Base-by-base conservation (phyloP, 208 protist species). In the Chromosphaera perkinsii region DNA sequence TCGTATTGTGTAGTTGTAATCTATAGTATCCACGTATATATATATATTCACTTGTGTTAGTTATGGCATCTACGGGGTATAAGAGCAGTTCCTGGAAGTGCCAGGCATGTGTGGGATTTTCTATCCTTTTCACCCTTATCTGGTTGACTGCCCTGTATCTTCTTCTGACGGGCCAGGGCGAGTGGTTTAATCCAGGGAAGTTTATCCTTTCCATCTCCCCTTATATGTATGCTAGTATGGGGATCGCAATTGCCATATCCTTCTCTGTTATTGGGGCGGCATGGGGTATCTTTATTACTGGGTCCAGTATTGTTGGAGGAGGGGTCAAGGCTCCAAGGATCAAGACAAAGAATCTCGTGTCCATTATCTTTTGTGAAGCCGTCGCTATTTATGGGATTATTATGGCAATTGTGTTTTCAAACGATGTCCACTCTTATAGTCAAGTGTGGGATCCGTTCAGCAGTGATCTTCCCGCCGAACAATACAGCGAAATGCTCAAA, bases 381-480 rank as follows among this genome's bases (percentile, higher is more conserved):
- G 92, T 97, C 0, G 94, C 93, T 47, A 98, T 98, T 65, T 98
- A 98, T 82, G 95, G 95, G 51, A 94, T 98, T 65, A 98, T 98
- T 75, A 85, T 97, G 29, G 90, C 94, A 37, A 97, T 98, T 82
- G 95, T 98, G 47, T 89, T 97, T 83, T 88, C 89, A 78, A 89
- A 87, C 37, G 10, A 12, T 45, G 48, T 5, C 10, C 10, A 22
- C 22, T 27, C 9, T 52, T 24, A 52, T 24, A 52, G 9, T 9
- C 12, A 45, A n/a, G 9, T 45, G 40, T n/a, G n/a, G n/a, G n/a
- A n/a, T n/a, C n/a, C n/a, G n/a, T n/a, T n/a, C n/a, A n/a, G n/a
- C n/a, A 24, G 26, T 24, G 48, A 27, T 5, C 14, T 42, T 33
- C 48, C 26, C n/a, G 32, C 35, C 27, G 51, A 31, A 1, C 29